Percentiles rank a stretch among this genome's conserved stretches.
phyloP scores from a whole-genome alignment of 371 early-diverging fungal species.

The Mortierella sp. region DNA sequence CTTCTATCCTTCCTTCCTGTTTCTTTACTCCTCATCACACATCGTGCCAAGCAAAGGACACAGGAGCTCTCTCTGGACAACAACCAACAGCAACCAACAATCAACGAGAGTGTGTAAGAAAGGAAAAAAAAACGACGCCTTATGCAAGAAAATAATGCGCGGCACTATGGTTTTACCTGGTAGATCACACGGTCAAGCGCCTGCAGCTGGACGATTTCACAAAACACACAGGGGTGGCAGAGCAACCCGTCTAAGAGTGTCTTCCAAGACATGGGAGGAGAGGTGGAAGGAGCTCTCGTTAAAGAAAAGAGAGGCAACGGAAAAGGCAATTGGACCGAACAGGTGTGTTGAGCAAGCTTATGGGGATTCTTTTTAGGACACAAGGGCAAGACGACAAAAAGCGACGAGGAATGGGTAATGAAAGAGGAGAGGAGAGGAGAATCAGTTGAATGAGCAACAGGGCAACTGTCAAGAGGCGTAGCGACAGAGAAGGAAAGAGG shows the following conservation, averaged over 20 bases:
- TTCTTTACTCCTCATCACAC: neutral
- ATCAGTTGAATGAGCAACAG: neutral
- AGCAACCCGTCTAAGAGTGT: constrained; percentile 1
- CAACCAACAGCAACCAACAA: neutral
- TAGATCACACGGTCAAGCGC: constrained; percentile 1
- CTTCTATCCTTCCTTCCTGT: neutral
- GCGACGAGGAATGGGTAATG: neutral
- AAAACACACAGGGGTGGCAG: constrained; percentile 13
- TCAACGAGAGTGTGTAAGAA: too few relatives aligned
- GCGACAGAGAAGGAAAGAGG: neutral
- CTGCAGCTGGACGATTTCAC: constrained; percentile 3
- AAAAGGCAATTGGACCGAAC: constrained; percentile 5
- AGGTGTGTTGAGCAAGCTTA: neutral
- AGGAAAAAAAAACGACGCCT: neutral
- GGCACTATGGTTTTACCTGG: constrained; percentile 12
- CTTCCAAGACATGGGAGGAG: neutral
- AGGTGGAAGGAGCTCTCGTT: too few relatives aligned
- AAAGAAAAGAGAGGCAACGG: neutral
- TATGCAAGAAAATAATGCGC: neutral
- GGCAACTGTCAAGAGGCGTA: too few relatives aligned
- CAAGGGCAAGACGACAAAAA: neutral
- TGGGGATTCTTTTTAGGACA: neutral
- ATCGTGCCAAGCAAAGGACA: neutral
- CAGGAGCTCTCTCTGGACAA: neutral
- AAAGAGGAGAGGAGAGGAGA: neutral